These are phyloP conservation scores for Ceratobasidium sp. DNA, from an alignment of 1,284 basidiomycete species.

Conservation along the genomic window DNA sequence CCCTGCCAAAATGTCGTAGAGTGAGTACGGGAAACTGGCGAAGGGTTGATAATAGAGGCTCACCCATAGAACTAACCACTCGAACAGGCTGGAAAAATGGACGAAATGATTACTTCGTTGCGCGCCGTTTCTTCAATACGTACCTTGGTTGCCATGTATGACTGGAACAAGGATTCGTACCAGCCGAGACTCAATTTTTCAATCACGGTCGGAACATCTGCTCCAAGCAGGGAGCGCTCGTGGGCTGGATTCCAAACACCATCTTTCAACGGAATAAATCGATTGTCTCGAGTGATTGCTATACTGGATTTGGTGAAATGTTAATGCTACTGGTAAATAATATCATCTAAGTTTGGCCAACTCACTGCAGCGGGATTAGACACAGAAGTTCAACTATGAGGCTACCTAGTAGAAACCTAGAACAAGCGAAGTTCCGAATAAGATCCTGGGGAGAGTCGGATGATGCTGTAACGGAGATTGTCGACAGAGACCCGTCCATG, in stretches of 20 bases:
- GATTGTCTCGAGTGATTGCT: conserved; percentile 70
- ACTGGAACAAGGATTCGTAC: conserved; percentile 75
- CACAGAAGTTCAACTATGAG: conserved; percentile 46
- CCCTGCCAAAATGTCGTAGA: conserved; percentile 55
- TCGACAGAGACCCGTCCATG: conserved; percentile 61
- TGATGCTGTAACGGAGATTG: conserved; percentile 56
- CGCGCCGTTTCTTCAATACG: not conserved
- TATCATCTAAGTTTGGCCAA: not conserved
- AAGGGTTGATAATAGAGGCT: conserved; percentile 35
- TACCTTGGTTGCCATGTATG: conserved; percentile 72
- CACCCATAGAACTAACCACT: conserved; percentile 76
- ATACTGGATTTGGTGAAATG: conserved; percentile 57
- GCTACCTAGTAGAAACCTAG: conserved; percentile 22
- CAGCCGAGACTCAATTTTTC: conserved; percentile 70
- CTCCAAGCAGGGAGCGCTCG: conserved; percentile 69
- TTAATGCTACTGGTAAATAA: conserved; percentile 60
- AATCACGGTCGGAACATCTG: conserved; percentile 69
- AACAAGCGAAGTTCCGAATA: not conserved
- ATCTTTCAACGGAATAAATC: conserved; percentile 73
- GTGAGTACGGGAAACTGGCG: too few species aligned
- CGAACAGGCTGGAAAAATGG: conserved; percentile 62
- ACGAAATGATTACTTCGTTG: too few species aligned
- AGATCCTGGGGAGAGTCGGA: conserved; percentile 6
- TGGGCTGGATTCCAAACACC: conserved; percentile 66
- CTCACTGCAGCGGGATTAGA: conserved; percentile 47